Percentiles rank a stretch among this genome's conserved stretches.
Evolutionary conservation across 1,139 yeast species (phyloP).

Genomic region (Taiozyma sp.): DNA sequence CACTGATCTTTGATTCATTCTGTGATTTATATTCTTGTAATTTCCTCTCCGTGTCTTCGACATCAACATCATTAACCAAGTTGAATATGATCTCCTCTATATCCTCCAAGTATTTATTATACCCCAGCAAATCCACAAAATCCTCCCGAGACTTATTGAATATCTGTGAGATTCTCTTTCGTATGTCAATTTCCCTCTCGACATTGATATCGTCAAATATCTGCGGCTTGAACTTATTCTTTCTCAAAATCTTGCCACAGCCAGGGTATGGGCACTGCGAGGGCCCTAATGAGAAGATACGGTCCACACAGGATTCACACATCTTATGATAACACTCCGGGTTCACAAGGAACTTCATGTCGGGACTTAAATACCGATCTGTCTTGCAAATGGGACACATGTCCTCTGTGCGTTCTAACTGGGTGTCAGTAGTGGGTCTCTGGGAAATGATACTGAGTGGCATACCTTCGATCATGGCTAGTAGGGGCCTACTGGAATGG

Average conservation of each 20-base stretch:
- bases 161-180: conserved; percentile 70
- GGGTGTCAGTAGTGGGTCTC: background rate
- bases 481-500: background rate
- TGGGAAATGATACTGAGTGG: background rate
- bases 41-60: conserved; percentile 64
- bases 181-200: conserved; percentile 87
- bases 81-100: conserved; percentile 80
- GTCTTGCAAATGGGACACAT: conserved; percentile 98
- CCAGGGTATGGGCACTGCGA: conserved; percentile 95
- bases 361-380: conserved; percentile 89
- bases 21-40: conserved; percentile 67
- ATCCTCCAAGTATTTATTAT: conserved; percentile 74
- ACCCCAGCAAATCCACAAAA: conserved; percentile 53
- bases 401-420: conserved; percentile 36
- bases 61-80: conserved; percentile 62
- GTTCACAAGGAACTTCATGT: conserved; percentile 85
- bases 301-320: conserved; percentile 93
- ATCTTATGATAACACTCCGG: conserved; percentile 98
- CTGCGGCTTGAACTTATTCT: conserved; percentile 87
- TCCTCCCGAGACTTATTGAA: conserved; percentile 81
- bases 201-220: conserved; percentile 85
- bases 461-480: conserved; percentile 2
- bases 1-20: conserved; percentile 70
- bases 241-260: conserved; percentile 82
- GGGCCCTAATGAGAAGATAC: conserved; percentile 91